These are phyloP conservation scores for Trichosporon asahii DNA, from an alignment of 1,284 basidiomycete species.

Conservation along the genomic window DNA sequence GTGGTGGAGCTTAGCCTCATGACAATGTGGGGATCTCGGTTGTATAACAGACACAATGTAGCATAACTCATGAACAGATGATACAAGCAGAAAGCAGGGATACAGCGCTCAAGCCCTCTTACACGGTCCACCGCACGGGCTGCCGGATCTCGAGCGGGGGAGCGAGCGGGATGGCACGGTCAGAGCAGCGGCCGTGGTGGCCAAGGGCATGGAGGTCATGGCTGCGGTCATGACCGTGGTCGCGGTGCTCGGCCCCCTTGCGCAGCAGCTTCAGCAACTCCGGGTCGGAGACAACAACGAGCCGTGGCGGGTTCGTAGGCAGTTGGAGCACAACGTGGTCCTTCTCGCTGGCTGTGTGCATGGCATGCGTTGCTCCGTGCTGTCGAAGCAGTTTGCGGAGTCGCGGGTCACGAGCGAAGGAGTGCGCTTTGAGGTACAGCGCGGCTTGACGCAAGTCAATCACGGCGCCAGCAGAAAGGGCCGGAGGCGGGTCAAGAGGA, in stretches of 20 bases:
- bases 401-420: background rate
- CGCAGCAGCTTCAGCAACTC: background rate
- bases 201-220: background rate
- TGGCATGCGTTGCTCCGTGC: background rate
- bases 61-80: background rate
- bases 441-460: background rate
- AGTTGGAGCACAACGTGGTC: background rate
- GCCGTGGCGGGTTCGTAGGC: background rate
- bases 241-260: background rate
- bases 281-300: background rate
- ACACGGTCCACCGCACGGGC: background rate
- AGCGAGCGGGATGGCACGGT: background rate
- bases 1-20: conserved; percentile 33
- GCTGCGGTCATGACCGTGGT: background rate
- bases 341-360: background rate
- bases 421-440: background rate
- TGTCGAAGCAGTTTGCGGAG: background rate
- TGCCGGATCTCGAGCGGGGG: background rate
- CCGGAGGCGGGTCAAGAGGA: background rate
- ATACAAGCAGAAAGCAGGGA: background rate
- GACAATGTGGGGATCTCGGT: background rate
- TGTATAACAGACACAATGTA: background rate
- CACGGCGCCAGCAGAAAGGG: background rate
- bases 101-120: background rate
- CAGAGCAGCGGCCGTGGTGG: background rate